Base-by-base conservation (phyloP, 1,284 basidiomycete genomes). In the Leccinum brunneo-olivaceum region DNA sequence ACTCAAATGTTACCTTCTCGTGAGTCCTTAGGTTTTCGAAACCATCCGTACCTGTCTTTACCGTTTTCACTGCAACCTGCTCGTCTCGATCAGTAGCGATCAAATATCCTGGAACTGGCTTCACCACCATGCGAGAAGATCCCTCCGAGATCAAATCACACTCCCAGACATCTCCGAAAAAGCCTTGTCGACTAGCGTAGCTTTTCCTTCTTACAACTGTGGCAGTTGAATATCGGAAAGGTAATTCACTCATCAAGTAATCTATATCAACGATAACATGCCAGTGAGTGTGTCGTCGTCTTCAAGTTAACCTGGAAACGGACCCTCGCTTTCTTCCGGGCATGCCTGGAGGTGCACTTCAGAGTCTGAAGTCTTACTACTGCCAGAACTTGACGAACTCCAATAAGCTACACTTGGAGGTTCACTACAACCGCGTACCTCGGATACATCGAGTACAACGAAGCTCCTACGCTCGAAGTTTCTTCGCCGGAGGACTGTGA, bases 131-230 rank as follows among this genome's bases (percentile, higher is more conserved):
- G 5, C 34, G 45, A 33, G 30, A 20, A 5, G 40, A 39, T 19
- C 23, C 29, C 16, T 21, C 45, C 8, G 34, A 48, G 12, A 48
- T 29, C 16, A 59, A 41, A 7, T 58, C 49, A 6, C 57, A 61
- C 34, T 58, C 41, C 60, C 57, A 63, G 8, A 63, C 29, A 43
- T 63, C 58, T 27, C 46, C 57, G 14, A 47, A 63, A n/a, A 5
- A 30, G 6, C 57, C 57, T 16, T 15, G 18, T 0, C 7, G 28
- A 4, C 25, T 43, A 21, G 60, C 20, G 32, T 41, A 61, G 10
- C 0, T 3, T 10, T 15, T 3, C 28, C 16, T 57, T 38, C 48
- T 55, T 28, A 19, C 47, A 11, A 62, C 18, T 14, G 5, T 34
- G 4, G 36, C 15, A 25, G 30, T 27, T 6, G 44, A 34, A 23